These are phyloP conservation scores for Suillus alpinus DNA, from an alignment of 768 basidiomycete genomes.

Conservation along the genomic window DNA sequence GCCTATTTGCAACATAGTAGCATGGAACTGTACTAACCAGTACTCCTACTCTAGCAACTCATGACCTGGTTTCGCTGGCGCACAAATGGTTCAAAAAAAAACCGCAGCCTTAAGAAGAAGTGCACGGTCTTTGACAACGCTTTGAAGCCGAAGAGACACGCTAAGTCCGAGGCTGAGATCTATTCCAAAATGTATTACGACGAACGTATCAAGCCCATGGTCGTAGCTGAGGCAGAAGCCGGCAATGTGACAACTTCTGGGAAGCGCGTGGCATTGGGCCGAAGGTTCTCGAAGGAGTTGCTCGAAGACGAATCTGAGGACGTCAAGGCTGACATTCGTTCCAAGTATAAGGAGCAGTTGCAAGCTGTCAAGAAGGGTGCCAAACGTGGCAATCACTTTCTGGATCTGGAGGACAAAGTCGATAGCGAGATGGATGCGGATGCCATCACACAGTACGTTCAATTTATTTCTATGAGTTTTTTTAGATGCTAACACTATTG, in stretches of 20 bases:
- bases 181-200: background rate
- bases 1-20: background rate
- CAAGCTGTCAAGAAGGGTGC: background rate
- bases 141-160: background rate
- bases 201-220: conserved; percentile 1
- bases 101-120: background rate
- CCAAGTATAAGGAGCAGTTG: background rate
- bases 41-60: background rate
- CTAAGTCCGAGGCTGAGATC: background rate
- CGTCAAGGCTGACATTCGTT: background rate
- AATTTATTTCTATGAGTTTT: too few relatives aligned
- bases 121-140: background rate
- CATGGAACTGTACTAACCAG: background rate
- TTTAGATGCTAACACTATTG: background rate
- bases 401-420: too few relatives aligned
- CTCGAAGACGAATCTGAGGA: background rate
- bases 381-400: too few relatives aligned
- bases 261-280: background rate
- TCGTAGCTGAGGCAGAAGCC: conserved; percentile 1
- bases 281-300: conserved; percentile 1
- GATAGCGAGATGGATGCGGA: too few relatives aligned
- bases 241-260: background rate
- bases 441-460: background rate
- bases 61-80: background rate
- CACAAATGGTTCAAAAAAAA: background rate